These are phyloP conservation scores for Jatropha curcas DNA, from an alignment of 345 rosid genomes.

Conservation along the genomic window DNA sequence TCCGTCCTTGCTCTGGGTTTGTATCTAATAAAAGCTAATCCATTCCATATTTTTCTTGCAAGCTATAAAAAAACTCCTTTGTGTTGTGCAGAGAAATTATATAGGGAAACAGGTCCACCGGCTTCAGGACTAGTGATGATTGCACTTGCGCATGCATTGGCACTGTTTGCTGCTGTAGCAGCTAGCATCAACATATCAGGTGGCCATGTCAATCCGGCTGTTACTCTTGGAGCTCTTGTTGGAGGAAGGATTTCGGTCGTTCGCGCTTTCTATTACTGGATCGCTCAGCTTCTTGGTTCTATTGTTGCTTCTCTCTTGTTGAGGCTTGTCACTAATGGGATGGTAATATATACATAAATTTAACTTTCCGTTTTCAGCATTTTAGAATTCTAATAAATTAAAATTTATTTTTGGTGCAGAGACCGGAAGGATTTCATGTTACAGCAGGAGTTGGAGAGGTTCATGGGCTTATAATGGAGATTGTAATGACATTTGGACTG, in stretches of 20 bases:
- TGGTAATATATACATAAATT: slow-evolving; percentile 43
- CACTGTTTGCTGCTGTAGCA: slow-evolving; percentile 56
- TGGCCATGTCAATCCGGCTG: slow-evolving; percentile 82
- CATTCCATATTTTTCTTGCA: too few relatives aligned
- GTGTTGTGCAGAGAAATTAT: slow-evolving; percentile 46
- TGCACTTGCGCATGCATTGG: slow-evolving; percentile 73
- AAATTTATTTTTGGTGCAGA: slow-evolving; percentile 37
- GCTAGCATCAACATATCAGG: slow-evolving; percentile 66
- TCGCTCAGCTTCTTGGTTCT: slow-evolving; percentile 76
- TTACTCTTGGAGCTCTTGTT: slow-evolving; percentile 62
- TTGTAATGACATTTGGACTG: slow-evolving; percentile 46
- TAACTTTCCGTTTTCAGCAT: too few relatives aligned
- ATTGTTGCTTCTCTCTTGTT: slow-evolving; percentile 58
- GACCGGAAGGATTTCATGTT: slow-evolving; percentile 60
- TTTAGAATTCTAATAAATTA: too few relatives aligned
- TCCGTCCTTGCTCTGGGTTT: slow-evolving; percentile 67
- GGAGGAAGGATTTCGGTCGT: slow-evolving; percentile 67
- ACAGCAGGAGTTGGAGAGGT: slow-evolving; percentile 50
- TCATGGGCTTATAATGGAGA: slow-evolving; percentile 43
- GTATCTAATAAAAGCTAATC: too few relatives aligned
- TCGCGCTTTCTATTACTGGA: slow-evolving; percentile 64
- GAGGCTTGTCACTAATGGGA: slow-evolving; percentile 60
- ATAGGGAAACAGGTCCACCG: slow-evolving; percentile 34
- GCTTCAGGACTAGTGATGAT: slow-evolving; percentile 47
- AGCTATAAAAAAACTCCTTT: too few relatives aligned